Base-by-base conservation (phyloP, 1,139 yeast genomes). In the Saccharomyces hybrid region DNA sequence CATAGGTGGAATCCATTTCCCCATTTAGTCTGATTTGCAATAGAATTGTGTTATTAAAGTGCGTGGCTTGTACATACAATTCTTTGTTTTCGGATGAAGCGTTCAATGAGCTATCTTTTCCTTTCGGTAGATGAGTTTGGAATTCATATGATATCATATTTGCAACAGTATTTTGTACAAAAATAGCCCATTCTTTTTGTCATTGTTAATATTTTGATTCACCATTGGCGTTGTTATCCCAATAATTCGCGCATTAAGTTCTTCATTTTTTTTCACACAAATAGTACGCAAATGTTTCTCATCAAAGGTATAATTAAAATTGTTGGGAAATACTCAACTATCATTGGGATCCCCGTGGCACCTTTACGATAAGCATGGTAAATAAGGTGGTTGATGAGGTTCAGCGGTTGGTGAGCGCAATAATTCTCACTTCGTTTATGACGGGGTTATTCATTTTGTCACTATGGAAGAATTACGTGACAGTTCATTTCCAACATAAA, bases 1-100 rank as follows among this genome's bases (percentile, higher is more conserved):
- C 78, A 52, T 72, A 74, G 1, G 76, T 69, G 5, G 71, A 62
- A 59, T 76, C 78, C 53, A 71, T 61, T 55, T 76, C 77, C 1
- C 79, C 79, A 59, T 75, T 66, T 50, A 63, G 55, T 7, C 73
- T 57, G 1, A 76, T 52, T 31, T 69, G 69, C 2, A 76, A 48
- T 2, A 76, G 52, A 1, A 70, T 54, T 49, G 70, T 71, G 56
- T 68, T 66, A 26, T 55, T 51, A 52, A 67, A 69, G 56, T 67
- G 70, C 7, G 52, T 50, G 3, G 69, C 65, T 32, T 52, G 52
- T 49, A 51, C 13, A 25, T 27, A 27, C 19, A 38, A 38, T 19
- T 38, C 44, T 16, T 38, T 38, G 25, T 9, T 19, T 4, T 38
- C 26, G 26, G 44, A 11, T 38, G 25, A 19, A 9, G 44, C 25